A percentile compares a stretch with the other conserved stretches of the same genome.
Conservation (phyloP, 768 basidiomycete species). For the Tylopilus plumbeoviolaceoides region DNA sequence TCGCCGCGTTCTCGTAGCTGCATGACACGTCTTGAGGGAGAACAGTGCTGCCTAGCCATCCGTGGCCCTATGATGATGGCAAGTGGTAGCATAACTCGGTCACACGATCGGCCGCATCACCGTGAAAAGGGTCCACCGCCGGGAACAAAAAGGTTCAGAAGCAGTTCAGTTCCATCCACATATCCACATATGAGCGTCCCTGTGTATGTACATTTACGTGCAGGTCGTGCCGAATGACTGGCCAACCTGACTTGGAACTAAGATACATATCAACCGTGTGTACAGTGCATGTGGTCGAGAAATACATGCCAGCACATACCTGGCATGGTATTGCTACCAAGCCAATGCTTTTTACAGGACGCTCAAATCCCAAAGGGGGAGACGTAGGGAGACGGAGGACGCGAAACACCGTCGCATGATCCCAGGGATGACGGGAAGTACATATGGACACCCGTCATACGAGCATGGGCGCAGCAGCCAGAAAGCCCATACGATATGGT, state of each 20-base stretch:
- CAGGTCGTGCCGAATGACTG: not conserved
- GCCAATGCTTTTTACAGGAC: not conserved
- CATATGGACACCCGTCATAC: not conserved
- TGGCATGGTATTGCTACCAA: not conserved
- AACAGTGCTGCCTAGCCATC: not conserved
- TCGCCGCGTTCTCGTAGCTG: too few species aligned
- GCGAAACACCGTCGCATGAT: not conserved
- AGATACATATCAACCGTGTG: not conserved
- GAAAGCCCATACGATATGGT: not conserved
- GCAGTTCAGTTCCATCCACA: too few species aligned
- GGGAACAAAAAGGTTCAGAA: not conserved
- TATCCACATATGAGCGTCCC: not conserved
- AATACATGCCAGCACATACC: not conserved
- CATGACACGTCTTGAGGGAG: not conserved
- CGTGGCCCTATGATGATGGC: too few species aligned
- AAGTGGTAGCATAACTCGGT: not conserved
- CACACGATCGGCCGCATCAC: not conserved
- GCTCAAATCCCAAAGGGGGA: not conserved
- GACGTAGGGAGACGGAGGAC: not conserved
- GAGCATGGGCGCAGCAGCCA: not conserved
- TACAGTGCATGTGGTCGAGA: conserved; percentile 6
- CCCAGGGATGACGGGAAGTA: not conserved
- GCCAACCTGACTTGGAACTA: not conserved
- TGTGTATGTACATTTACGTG: not conserved
- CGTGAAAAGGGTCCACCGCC: not conserved